Percentiles rank a stretch among this genome's conserved stretches.
phyloP scores from a whole-genome alignment of 2,329 filamentous ascomycete species.

The Thermomyces lanuginosus region DNA sequence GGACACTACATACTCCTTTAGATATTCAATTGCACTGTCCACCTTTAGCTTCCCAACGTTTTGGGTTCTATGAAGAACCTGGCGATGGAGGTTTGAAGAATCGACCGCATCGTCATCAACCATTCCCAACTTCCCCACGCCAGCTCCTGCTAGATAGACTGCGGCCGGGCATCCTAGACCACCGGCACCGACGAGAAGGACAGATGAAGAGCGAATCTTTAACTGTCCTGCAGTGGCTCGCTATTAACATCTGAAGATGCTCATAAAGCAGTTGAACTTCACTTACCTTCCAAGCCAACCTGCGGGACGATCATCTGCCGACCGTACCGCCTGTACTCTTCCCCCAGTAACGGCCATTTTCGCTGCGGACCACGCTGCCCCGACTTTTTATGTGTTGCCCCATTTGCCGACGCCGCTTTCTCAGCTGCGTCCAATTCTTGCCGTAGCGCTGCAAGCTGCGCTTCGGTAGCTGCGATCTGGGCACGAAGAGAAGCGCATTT shows the following conservation, averaged over 20 bases:
- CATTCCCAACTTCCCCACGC: conserved; percentile 66
- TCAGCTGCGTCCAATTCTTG: conserved; percentile 19
- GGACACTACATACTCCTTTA: conserved; percentile 34
- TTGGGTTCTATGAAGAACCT: conserved; percentile 61
- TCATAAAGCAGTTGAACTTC: conserved; percentile 1
- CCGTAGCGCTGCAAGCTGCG: conserved; percentile 19
- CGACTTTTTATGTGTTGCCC: conserved; percentile 4
- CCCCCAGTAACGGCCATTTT: conserved; percentile 51
- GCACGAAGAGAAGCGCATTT: conserved; percentile 19
- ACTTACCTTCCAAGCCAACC: conserved; percentile 55
- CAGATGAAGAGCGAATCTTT: conserved; percentile 48
- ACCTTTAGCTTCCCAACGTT: conserved; percentile 65
- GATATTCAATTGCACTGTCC: conserved; percentile 50
- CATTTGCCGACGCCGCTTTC: conserved; percentile 8
- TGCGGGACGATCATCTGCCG: conserved; percentile 78
- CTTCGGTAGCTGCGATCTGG: conserved; percentile 23
- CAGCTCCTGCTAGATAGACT: conserved; percentile 80
- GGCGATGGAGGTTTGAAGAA: conserved; percentile 77
- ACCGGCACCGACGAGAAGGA: conserved; percentile 73
- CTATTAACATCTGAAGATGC: not conserved
- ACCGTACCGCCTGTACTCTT: conserved; percentile 76
- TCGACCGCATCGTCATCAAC: conserved; percentile 83
- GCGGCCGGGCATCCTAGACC: conserved; percentile 85
- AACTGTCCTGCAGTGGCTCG: conserved; percentile 48
- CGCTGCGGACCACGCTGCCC: conserved; percentile 2